Conservation (phyloP, 2,329 filamentous ascomycete genomes). For the Didymella exigua region DNA sequence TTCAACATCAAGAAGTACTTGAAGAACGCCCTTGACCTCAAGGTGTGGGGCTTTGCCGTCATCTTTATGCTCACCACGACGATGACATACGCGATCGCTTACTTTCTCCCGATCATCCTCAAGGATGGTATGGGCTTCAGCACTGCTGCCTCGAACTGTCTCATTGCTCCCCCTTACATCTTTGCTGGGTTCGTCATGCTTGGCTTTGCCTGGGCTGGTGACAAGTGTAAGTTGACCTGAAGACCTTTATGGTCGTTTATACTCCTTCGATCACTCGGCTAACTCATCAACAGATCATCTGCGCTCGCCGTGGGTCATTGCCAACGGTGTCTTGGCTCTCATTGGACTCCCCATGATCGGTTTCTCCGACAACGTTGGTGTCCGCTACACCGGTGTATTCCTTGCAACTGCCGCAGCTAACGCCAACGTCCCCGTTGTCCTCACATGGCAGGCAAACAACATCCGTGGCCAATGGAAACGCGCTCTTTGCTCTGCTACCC, state of each 20-base stretch:
- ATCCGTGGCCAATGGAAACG: slow-evolving; percentile 89
- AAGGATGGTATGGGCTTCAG: slow-evolving; percentile 40
- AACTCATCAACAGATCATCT: slow-evolving; percentile 53
- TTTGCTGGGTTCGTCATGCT: slow-evolving; percentile 41
- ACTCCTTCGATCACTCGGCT: too few relatives aligned
- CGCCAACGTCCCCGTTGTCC: slow-evolving; percentile 73
- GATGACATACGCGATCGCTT: slow-evolving; percentile 38
- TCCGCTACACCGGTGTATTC: slow-evolving; percentile 68
- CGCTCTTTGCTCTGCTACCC: slow-evolving; percentile 74
- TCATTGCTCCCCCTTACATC: slow-evolving; percentile 37
- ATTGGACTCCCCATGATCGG: slow-evolving; percentile 75
- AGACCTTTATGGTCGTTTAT: too few relatives aligned
- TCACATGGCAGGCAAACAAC: slow-evolving; percentile 87
- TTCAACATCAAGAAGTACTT: slow-evolving; percentile 32
- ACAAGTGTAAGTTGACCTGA: slow-evolving; percentile 56
- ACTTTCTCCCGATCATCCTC: slow-evolving; percentile 39
- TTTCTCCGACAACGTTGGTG: slow-evolving; percentile 62
- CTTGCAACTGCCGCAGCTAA: slow-evolving; percentile 75
- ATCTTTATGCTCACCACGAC: slow-evolving; percentile 35
- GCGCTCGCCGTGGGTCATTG: slow-evolving; percentile 69
- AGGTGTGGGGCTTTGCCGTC: slow-evolving; percentile 30
- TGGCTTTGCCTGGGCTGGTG: slow-evolving; percentile 67
- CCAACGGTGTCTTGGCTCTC: slow-evolving; percentile 69
- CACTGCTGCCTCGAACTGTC: slow-evolving; percentile 30
- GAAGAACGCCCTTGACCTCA: slow-evolving; percentile 25